Conservation (phyloP, 805 yeast species). For the Cyberlindnera xylosilytica region DNA sequence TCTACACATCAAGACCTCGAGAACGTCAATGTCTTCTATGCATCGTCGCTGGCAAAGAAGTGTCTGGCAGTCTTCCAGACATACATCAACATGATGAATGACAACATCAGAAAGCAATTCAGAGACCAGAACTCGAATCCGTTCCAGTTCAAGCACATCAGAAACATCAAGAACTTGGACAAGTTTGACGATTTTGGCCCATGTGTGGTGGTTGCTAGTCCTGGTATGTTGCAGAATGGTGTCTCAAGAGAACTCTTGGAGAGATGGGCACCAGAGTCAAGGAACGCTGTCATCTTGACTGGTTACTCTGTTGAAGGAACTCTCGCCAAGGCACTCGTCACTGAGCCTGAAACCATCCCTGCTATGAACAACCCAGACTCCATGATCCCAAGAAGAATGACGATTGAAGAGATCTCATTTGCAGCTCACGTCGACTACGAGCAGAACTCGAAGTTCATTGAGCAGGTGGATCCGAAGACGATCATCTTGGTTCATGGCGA, state of each 20-base stretch:
- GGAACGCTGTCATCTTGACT: constrained; percentile 81
- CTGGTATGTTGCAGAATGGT: constrained; percentile 98
- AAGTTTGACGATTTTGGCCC: constrained; percentile 92
- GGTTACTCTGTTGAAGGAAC: constrained; percentile 99
- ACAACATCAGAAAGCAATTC: constrained; percentile 70
- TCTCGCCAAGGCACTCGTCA: constrained; percentile 84
- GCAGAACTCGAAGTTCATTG: constrained; percentile 89
- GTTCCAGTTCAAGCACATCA: constrained; percentile 82
- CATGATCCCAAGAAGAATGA: constrained; percentile 80
- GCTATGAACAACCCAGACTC: constrained; percentile 78
- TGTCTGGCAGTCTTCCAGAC: constrained; percentile 98
- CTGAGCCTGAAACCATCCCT: constrained; percentile 90
- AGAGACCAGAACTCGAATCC: constrained; percentile 84
- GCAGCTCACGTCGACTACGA: constrained; percentile 99
- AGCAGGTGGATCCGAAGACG: constrained; percentile 76
- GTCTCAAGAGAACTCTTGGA: constrained; percentile 87
- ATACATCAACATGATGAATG: constrained; percentile 96
- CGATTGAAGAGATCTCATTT: constrained; percentile 91
- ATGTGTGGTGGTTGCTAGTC: constrained; percentile 93
- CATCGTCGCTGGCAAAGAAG: constrained; percentile 88
- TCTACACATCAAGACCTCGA: constrained; percentile 76
- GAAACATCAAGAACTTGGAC: constrained; percentile 75
- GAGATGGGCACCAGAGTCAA: constrained; percentile 96
- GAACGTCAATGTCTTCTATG: constrained; percentile 80
- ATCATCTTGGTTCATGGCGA: constrained; percentile 97